A percentile compares a stretch with the other conserved stretches of the same genome.
These are phyloP conservation scores for Xylogone sp. DNA, from an alignment of 2,329 filamentous ascomycete species.

Conservation along the genomic window DNA sequence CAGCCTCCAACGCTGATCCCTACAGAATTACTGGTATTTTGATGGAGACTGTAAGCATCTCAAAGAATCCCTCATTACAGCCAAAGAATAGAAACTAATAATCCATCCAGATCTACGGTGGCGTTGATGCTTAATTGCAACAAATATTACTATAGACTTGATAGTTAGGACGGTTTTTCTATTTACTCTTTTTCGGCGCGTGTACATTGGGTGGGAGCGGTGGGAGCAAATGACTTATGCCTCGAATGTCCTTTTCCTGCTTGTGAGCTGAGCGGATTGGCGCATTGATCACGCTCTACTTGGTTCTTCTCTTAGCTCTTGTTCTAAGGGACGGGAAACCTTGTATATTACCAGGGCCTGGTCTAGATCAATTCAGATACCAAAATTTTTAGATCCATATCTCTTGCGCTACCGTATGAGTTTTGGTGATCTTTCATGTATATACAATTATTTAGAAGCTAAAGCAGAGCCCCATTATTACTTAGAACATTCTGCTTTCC, in stretches of 20 bases:
- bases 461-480: neutral
- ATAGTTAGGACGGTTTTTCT: neutral
- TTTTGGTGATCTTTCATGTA: neutral
- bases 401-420: neutral
- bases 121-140: constrained; percentile 14
- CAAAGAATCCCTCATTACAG: neutral
- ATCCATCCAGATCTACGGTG: constrained; percentile 22
- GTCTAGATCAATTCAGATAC: constrained; percentile 18
- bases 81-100: constrained; percentile 10
- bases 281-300: constrained; percentile 16
- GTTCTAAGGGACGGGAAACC: constrained; percentile 4
- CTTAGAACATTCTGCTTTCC: neutral
- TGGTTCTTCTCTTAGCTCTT: constrained; percentile 8
- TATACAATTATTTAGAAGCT: neutral
- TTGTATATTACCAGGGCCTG: constrained; percentile 15
- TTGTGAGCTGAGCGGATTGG: constrained; percentile 9
- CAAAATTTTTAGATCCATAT: constrained; percentile 6
- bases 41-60: constrained; percentile 30
- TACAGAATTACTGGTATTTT: constrained; percentile 58
- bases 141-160: neutral
- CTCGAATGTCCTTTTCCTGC: neutral
- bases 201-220: constrained; percentile 14
- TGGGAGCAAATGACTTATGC: constrained; percentile 10
- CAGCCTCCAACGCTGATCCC: constrained; percentile 82
- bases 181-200: constrained; percentile 1